Conservation (phyloP, 73 alveolate genomes). For the Tetrahymena thermophila region DNA sequence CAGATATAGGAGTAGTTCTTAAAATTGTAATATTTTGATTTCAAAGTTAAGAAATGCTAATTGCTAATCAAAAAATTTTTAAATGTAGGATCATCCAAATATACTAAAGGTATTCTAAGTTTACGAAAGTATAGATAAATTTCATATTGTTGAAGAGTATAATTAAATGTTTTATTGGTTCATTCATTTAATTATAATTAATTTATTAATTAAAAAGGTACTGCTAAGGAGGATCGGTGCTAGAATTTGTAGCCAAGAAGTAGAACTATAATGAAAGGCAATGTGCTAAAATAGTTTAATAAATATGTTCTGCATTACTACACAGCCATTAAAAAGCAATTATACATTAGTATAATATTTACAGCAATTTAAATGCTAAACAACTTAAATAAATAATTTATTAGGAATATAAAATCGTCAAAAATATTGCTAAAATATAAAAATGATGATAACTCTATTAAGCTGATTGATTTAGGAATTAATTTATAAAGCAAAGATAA, state of each 20-base stretch:
- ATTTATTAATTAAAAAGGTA: neutral
- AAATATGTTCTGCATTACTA: neutral
- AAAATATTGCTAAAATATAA: neutral
- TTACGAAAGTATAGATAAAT: neutral
- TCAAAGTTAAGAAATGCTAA: neutral
- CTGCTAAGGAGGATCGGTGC: neutral
- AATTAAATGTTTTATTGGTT: neutral
- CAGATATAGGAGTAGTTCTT: neutral
- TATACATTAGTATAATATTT: neutral
- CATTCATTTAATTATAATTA: neutral
- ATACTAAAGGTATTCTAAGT: neutral
- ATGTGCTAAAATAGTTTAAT: neutral
- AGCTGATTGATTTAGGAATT: neutral
- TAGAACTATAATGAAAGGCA: neutral
- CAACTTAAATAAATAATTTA: too few relatives aligned
- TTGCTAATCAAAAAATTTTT: neutral
- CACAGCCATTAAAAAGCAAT: neutral
- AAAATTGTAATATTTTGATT: neutral
- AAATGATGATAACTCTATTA: neutral
- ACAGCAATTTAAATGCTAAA: too few relatives aligned
- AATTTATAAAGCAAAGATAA: neutral
- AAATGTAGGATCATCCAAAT: neutral
- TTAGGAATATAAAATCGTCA: neutral
- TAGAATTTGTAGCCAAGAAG: neutral
- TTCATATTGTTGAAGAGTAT: neutral